phyloP scores from a whole-genome alignment of 805 yeast species.

The Saccharomycopsis capsularis region DNA sequence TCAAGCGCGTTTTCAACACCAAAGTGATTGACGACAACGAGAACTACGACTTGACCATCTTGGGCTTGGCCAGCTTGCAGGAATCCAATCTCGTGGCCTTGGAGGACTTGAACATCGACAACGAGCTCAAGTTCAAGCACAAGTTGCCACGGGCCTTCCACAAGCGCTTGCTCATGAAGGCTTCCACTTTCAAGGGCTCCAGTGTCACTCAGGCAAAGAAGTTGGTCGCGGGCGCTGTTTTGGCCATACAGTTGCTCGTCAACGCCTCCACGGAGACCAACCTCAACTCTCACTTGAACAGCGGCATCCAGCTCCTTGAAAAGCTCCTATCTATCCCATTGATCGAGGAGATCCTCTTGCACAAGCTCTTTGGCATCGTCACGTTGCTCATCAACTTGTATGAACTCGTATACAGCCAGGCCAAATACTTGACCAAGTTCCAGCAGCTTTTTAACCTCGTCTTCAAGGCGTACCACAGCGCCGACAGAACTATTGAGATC shows the following conservation, averaged over 20 bases:
- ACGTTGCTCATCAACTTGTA: constrained; percentile 16
- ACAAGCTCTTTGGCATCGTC: constrained; percentile 14
- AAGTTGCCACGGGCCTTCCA: constrained; percentile 7
- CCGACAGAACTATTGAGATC: not conserved
- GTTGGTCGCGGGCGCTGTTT: constrained; percentile 16
- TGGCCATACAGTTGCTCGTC: constrained; percentile 14
- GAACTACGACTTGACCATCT: constrained; percentile 26
- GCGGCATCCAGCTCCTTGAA: constrained; percentile 12
- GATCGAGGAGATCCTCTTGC: constrained; percentile 1
- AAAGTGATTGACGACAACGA: constrained; percentile 12
- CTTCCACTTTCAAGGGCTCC: not conserved
- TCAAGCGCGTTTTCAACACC: constrained; percentile 3
- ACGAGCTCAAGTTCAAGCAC: constrained; percentile 1
- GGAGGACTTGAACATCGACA: constrained; percentile 20
- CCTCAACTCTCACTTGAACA: constrained; percentile 15
- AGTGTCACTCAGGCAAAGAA: constrained; percentile 7
- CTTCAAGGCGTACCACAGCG: constrained; percentile 1
- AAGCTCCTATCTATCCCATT: not conserved
- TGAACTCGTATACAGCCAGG: constrained; percentile 10
- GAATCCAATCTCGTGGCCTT: constrained; percentile 23
- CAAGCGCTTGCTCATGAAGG: constrained; percentile 4
- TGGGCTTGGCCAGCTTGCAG: constrained; percentile 24
- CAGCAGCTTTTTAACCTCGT: constrained; percentile 8
- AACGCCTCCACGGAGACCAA: constrained; percentile 7
- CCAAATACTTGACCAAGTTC: constrained; percentile 4